Conservation (phyloP, 163 green algal species). For the Chlorella variabilis region DNA sequence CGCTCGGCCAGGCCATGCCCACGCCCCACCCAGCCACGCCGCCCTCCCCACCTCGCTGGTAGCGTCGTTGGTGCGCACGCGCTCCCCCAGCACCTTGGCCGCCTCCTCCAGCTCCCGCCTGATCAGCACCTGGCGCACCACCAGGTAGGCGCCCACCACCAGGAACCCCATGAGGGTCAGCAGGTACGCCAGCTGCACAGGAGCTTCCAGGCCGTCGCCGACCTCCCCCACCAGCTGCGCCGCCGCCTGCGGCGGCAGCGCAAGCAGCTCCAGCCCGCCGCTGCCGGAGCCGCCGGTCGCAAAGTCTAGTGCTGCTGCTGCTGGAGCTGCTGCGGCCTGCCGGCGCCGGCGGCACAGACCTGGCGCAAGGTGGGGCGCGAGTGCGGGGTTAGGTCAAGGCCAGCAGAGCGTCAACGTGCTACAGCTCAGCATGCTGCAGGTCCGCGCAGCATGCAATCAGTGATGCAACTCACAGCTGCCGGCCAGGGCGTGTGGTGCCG, state of each 20-base stretch:
- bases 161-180: constrained; percentile 84
- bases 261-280: neutral
- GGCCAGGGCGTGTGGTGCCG: neutral
- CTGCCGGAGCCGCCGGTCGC: constrained; percentile 12
- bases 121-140: constrained; percentile 93
- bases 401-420: no score
- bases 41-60: constrained; percentile 83
- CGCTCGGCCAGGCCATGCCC: no score
- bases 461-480: constrained; percentile 12
- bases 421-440: no score
- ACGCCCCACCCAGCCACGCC: no score
- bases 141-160: constrained; percentile 81
- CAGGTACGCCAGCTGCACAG: constrained; percentile 91
- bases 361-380: neutral
- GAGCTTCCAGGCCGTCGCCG: constrained; percentile 84
- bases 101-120: constrained; percentile 94
- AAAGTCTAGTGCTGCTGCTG: constrained; percentile 13
- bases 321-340: neutral
- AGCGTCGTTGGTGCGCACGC: constrained; percentile 85
- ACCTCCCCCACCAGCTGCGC: constrained; percentile 49
- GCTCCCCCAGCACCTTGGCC: constrained; percentile 94
- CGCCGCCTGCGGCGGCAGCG: neutral
- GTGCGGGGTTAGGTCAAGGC: no score
- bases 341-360: neutral
- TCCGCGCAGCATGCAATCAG: no score